Evolutionary conservation across 176 grass and related monocot genomes (phyloP), one percentile per base, ranked within the genome.

Genomic region (Saccharum officinarum): DNA sequence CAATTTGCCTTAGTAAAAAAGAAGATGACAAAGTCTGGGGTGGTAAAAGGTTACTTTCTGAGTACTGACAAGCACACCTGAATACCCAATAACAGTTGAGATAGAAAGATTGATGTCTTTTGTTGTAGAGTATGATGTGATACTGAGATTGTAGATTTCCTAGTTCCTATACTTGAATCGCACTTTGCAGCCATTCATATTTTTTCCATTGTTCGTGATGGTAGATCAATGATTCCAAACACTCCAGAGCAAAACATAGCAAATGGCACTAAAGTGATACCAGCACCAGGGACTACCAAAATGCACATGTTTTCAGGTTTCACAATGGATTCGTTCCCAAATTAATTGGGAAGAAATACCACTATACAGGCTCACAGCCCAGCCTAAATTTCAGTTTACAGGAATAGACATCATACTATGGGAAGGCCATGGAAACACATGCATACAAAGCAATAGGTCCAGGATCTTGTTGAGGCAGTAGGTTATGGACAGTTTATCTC

Each of bases 101-200:
- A 47, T 30, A 30, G 15, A 73, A 73, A 49, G 8, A 74, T 50
- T 31, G 25, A 30, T 46, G 60, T 30, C 44, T 79, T 64, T 67
- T 26, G 42, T 68, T 80, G 42, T 65, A 9, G 47, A 75, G n/a
- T 77, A 78, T 80, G 22, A n/a, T 26, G 44, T 74, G 20, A 74
- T 25, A 61, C 8, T 61, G 9, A 3, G 2, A 61, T 73, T 67
- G 40, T 16, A 75, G 28, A 47, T 80, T 80, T 45, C 41, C 10
- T 67, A 45, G 41, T 12, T 10, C 59, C 77, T 46, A 44, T 46
- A 44, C 15, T 42, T 66, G 25, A 44, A 18, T 10, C 25, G 9
- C 23, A 3, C 41, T 33, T 12, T 47, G 61, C 42, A 47, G 5
- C 28, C 14, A 22, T 49, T 67, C 41, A 67, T 80, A 42, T 80